Evolutionary conservation across 768 basidiomycete species (phyloP).

Genomic region (Boletus subcaerulescens): DNA sequence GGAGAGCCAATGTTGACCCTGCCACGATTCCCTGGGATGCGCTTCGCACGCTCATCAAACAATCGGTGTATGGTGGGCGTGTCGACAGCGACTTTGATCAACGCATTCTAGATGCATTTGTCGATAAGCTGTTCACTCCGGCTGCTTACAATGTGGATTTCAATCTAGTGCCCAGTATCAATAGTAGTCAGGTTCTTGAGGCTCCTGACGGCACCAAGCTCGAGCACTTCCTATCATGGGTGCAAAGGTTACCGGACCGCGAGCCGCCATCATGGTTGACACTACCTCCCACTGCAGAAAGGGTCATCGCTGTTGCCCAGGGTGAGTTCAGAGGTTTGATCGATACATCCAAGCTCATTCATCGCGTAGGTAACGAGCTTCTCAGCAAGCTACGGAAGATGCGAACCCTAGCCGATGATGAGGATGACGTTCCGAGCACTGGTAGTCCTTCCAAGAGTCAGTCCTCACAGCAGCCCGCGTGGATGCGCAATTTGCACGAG

Average conservation of each 20-base stretch:
- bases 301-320: slow-evolving; percentile 87
- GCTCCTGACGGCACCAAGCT: slow-evolving; percentile 93
- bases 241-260: slow-evolving; percentile 81
- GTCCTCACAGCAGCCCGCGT: slow-evolving; percentile 78
- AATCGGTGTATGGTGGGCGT: slow-evolving; percentile 93
- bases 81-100: slow-evolving; percentile 97
- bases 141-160: slow-evolving; percentile 93
- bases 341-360: slow-evolving; percentile 1
- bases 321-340: slow-evolving; percentile 44
- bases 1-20: slow-evolving; percentile 89
- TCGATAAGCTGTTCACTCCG: slow-evolving; percentile 85
- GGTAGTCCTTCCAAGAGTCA: slow-evolving; percentile 61
- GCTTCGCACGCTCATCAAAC: slow-evolving; percentile 88
- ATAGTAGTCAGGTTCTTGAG: slow-evolving; percentile 53
- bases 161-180: slow-evolving; percentile 69
- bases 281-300: slow-evolving; percentile 88
- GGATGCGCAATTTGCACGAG: slow-evolving; percentile 87
- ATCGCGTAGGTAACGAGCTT: slow-evolving; percentile 64
- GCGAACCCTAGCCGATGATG: slow-evolving; percentile 84
- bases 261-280: slow-evolving; percentile 95
- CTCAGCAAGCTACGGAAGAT: slow-evolving; percentile 90
- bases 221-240: slow-evolving; percentile 90
- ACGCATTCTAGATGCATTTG: slow-evolving; percentile 87
- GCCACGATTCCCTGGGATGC: slow-evolving; percentile 93
- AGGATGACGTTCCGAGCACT: slow-evolving; percentile 57